Percentiles rank a stretch among this genome's conserved stretches.
phyloP scores from a whole-genome alignment of 805 yeast genomes.

The Cyberlindnera japonica region DNA sequence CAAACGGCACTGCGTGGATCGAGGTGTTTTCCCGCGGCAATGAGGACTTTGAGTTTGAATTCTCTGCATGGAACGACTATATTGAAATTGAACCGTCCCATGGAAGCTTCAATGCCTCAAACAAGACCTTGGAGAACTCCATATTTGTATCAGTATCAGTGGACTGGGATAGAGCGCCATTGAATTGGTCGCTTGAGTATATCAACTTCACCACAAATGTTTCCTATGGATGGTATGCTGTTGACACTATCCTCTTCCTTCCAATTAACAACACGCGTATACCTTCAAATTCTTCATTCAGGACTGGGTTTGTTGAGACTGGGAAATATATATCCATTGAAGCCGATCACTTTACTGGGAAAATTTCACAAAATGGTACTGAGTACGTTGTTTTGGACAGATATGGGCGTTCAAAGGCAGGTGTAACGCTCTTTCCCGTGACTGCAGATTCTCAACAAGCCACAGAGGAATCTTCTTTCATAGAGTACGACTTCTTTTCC shows the following conservation, averaged over 20 bases:
- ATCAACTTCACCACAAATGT: conserved; percentile 15
- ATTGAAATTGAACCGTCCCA: conserved; percentile 6
- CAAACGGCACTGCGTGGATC: conserved; percentile 9
- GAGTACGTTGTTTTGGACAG: conserved; percentile 10
- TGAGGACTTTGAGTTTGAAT: conserved; percentile 13
- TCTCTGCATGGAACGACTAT: conserved; percentile 13
- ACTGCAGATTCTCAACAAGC: conserved; percentile 13
- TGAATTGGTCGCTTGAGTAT: conserved; percentile 10
- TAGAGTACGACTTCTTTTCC: conserved; percentile 12
- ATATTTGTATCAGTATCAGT: conserved; percentile 7
- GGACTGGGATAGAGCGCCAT: conserved; percentile 16
- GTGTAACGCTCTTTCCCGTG: conserved; percentile 15
- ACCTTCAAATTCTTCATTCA: conserved; percentile 4
- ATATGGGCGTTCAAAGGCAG: conserved; percentile 13
- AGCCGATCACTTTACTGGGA: conserved; percentile 12
- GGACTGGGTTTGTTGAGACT: conserved; percentile 13
- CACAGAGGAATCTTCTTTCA: conserved; percentile 5
- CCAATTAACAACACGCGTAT: conserved; percentile 14
- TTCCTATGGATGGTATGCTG: conserved; percentile 4
- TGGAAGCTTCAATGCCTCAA: conserved; percentile 8
- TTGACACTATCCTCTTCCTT: conserved; percentile 8
- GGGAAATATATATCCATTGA: conserved; percentile 14
- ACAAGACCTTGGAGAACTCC: conserved; percentile 10
- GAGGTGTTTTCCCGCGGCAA: conserved; percentile 12
- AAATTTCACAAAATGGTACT: conserved; percentile 7